A percentile compares a stretch with the other conserved stretches of the same genome.
phyloP scores from a whole-genome alignment of 208 protist species.

The Porcisia hertigi region DNA sequence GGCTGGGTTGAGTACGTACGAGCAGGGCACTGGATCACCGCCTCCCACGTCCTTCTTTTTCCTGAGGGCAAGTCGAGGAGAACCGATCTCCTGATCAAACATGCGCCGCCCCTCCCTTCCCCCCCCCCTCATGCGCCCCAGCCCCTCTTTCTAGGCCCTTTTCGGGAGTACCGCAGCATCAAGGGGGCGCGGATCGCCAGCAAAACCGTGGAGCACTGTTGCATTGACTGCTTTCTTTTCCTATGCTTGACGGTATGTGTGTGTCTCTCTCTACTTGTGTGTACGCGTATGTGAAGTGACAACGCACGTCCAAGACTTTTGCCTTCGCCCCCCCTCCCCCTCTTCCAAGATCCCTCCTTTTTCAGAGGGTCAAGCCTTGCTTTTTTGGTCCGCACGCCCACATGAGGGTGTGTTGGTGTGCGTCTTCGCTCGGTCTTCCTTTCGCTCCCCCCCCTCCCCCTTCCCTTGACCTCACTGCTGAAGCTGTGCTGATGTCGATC shows the following conservation, averaged over 20 bases:
- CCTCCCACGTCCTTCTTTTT: background rate
- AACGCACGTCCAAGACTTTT: background rate
- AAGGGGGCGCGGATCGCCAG: background rate
- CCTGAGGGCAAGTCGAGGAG: background rate
- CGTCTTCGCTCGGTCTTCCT: background rate
- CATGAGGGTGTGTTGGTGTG: background rate
- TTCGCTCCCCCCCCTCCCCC: background rate
- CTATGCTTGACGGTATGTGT: slow-evolving; percentile 16
- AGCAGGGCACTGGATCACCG: background rate
- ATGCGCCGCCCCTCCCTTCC: too few relatives aligned
- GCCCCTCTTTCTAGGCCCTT: background rate
- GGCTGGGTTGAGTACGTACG: background rate
- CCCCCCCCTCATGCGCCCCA: background rate
- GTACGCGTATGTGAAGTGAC: background rate
- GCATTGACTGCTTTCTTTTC: background rate
- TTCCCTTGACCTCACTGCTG: background rate
- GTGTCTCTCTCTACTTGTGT: slow-evolving; percentile 12
- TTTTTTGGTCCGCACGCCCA: background rate
- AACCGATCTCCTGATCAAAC: background rate
- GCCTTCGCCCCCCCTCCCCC: background rate
- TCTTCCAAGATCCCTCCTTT: background rate
- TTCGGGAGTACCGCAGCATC: background rate
- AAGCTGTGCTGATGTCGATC: background rate
- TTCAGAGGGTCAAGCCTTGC: background rate
- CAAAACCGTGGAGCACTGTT: background rate